phyloP scores from a whole-genome alignment of 805 yeast species.

The Sungouiozyma ichnusensis region DNA sequence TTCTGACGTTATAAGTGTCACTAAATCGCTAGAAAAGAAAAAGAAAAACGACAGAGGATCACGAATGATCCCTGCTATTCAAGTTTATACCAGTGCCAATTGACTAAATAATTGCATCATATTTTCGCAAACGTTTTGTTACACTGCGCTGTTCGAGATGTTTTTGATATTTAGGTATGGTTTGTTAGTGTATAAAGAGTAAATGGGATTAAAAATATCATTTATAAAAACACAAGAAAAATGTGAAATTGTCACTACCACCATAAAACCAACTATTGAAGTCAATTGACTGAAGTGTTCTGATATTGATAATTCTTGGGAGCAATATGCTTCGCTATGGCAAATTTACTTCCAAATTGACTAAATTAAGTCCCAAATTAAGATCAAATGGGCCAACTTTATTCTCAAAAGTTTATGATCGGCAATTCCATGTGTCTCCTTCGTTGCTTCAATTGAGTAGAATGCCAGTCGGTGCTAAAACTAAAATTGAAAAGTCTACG shows the following conservation, averaged over 20 bases:
- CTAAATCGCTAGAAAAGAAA: too few species aligned
- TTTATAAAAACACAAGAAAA: too few species aligned
- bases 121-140: too few species aligned
- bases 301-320: background rate
- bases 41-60: too few species aligned
- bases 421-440: background rate
- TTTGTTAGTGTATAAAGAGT: too few species aligned
- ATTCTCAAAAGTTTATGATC: background rate
- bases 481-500: constrained; percentile 27
- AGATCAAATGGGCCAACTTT: background rate
- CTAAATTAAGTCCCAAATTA: background rate
- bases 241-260: background rate
- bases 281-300: background rate
- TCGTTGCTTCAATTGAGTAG: constrained; percentile 50
- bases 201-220: background rate
- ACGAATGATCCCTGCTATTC: too few species aligned
- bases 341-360: background rate
- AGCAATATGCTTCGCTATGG: background rate
- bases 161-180: too few species aligned
- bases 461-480: constrained; percentile 56
- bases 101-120: too few species aligned
- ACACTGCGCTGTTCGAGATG: too few species aligned
- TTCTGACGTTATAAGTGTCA: background rate
- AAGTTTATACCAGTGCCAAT: too few species aligned
- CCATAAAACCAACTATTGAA: background rate